phyloP scores from a whole-genome alignment of 2,329 filamentous ascomycete species.

The Tolypocladium nubicola region DNA sequence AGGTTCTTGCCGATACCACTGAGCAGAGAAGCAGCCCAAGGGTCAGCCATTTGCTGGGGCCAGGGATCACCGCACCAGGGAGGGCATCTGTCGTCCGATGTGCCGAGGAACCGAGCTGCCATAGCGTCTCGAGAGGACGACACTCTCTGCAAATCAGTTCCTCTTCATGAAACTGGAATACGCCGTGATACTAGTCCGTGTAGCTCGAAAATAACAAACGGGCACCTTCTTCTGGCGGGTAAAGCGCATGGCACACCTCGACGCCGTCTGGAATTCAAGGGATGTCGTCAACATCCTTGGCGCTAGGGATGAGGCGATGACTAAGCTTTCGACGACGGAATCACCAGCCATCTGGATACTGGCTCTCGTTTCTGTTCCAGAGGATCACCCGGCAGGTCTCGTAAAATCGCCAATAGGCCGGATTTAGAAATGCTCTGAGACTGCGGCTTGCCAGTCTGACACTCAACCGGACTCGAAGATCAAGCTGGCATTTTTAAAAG shows the following conservation, averaged over 20 bases:
- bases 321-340: not conserved
- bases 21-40: not conserved
- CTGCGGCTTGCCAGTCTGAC: not conserved
- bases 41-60: not conserved
- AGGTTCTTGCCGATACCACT: not conserved
- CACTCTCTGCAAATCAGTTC: not conserved
- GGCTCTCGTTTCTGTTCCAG: not conserved
- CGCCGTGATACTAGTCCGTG: not conserved
- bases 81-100: not conserved
- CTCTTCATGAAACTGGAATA: not conserved
- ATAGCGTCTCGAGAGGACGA: not conserved
- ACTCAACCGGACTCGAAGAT: no score
- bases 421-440: not conserved
- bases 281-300: conserved; percentile 3
- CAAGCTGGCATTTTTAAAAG: no score
- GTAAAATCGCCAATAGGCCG: not conserved
- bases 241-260: not conserved
- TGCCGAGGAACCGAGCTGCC: no score
- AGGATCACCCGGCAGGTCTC: not conserved
- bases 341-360: not conserved
- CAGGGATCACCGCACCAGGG: not conserved
- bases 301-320: not conserved
- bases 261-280: conserved; percentile 4
- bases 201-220: not conserved
- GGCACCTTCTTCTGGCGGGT: not conserved